Evolutionary conservation across 805 yeast genomes (phyloP).

Genomic region (Yamadazyma ubonensis): DNA sequence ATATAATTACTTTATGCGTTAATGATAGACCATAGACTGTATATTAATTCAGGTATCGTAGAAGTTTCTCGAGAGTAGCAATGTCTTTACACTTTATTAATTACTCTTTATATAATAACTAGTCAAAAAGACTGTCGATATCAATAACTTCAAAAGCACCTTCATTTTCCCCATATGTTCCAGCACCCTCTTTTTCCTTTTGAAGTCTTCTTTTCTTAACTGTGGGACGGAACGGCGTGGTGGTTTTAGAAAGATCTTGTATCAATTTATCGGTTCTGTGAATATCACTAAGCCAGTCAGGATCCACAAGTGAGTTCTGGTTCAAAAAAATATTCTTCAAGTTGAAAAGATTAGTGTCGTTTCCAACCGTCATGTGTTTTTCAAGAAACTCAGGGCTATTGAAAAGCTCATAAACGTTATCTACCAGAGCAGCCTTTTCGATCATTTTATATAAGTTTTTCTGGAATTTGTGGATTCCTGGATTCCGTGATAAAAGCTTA

Average conservation of each 20-base stretch:
- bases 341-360: slow-evolving; percentile 31
- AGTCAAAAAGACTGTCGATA: slow-evolving; percentile 18
- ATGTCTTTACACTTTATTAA: too few relatives aligned
- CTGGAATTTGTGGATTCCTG: slow-evolving; percentile 29
- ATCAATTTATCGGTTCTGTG: slow-evolving; percentile 16
- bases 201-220: not conserved
- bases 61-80: too few relatives aligned
- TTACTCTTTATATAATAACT: not conserved
- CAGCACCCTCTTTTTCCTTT: slow-evolving; percentile 20
- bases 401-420: slow-evolving; percentile 21
- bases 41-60: too few relatives aligned
- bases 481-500: slow-evolving; percentile 28
- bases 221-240: slow-evolving; percentile 10
- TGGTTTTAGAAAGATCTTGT: slow-evolving; percentile 21
- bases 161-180: slow-evolving; percentile 19
- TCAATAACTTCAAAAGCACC: slow-evolving; percentile 22
- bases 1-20: slow-evolving; percentile 72
- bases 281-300: slow-evolving; percentile 20
- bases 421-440: slow-evolving; percentile 19
- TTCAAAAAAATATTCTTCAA: slow-evolving; percentile 23
- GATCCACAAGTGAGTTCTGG: slow-evolving; percentile 14
- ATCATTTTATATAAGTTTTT: slow-evolving; percentile 25
- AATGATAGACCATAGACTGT: slow-evolving; percentile 10
- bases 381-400: slow-evolving; percentile 25
- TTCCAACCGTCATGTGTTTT: slow-evolving; percentile 18